Base-by-base conservation (phyloP, 768 basidiomycete genomes). In the Mrakia gelida region DNA sequence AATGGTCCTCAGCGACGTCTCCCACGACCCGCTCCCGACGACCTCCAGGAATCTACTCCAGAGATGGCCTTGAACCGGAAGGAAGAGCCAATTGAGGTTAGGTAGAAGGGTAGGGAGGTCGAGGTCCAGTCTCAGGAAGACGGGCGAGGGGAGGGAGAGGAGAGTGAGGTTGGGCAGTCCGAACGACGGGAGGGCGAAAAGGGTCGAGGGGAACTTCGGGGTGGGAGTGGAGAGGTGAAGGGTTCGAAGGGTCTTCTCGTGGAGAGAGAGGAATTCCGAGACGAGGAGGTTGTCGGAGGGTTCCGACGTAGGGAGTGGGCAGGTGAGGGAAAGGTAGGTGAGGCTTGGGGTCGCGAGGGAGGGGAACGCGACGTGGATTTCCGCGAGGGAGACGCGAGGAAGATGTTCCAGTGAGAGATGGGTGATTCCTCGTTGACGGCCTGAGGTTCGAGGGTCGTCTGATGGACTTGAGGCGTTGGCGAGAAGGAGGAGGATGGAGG, bases 381-480 rank as follows among this genome's bases (percentile, higher is more conserved):
- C 41, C 61, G 28, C 21, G 9, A n/a, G 52, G 30, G 32, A 28
- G 11, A 52, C n/a, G 23, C 30, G 54, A 7, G 73, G 30, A 5
- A 78, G 73, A 26, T 68, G 30, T 15, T 78, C 73, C 32, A 78
- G 77, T 6, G 34, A 28, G 16, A 78, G 67, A 43, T 41, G 73
- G 30, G 62, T 75, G 23, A 75, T 75, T 38, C 72, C 72, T 15
- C 49, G 49, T 52, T 26, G 28, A 32, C 21, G 43, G 30, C 41
- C 21, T 13, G 56, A 30, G n/a, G 34, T n/a, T 30, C 70, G 30
- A 61, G 70, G 13, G 18, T 34, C 13, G 23, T 70, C 34, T 21
- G 70, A 21, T n/a, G 11, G 13, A 18, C 0, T 26, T 61, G 30
- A 28, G n/a, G 77, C 34, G 6, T 73, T 18, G 11, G 15, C 32